Percentiles rank a stretch among this genome's conserved stretches.
phyloP scores from a whole-genome alignment of 495 filamentous ascomycete species.

The Halenospora varia region DNA sequence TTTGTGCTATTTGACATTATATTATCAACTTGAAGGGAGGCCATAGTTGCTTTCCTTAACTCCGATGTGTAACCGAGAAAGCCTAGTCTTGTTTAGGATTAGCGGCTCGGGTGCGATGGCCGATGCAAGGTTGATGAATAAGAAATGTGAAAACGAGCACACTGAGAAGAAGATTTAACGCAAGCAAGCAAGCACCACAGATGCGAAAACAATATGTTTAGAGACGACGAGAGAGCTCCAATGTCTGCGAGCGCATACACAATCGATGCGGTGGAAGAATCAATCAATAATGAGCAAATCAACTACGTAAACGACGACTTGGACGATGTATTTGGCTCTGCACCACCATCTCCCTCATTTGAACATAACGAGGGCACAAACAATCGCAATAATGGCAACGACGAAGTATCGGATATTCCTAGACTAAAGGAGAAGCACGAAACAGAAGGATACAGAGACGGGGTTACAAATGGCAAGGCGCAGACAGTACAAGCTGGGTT shows the following conservation, averaged over 20 bases:
- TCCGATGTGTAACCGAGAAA: no score
- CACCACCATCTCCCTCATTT: conserved; percentile 13
- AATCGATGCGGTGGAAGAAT: neutral
- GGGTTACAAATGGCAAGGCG: conserved; percentile 68
- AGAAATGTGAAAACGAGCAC: neutral
- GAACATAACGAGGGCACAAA: neutral
- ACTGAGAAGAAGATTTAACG: neutral
- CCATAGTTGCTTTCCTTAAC: no score
- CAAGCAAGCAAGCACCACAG: neutral
- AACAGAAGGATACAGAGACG: conserved; percentile 88
- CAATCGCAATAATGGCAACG: neutral
- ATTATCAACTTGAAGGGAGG: neutral
- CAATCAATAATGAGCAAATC: neutral
- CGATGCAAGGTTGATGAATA: no score
- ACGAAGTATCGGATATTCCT: conserved; percentile 66
- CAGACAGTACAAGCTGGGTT: conserved; percentile 75
- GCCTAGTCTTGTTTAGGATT: no score
- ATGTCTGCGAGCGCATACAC: neutral
- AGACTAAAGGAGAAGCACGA: conserved; percentile 68
- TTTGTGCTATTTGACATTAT: neutral
- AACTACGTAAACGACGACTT: conserved; percentile 16
- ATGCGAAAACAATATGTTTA: conserved; percentile 2
- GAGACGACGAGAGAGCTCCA: conserved; percentile 6
- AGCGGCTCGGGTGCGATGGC: no score
- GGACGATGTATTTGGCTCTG: conserved; percentile 28